Base-by-base conservation (phyloP, 2,329 filamentous ascomycete genomes). In the Botrytis aclada region DNA sequence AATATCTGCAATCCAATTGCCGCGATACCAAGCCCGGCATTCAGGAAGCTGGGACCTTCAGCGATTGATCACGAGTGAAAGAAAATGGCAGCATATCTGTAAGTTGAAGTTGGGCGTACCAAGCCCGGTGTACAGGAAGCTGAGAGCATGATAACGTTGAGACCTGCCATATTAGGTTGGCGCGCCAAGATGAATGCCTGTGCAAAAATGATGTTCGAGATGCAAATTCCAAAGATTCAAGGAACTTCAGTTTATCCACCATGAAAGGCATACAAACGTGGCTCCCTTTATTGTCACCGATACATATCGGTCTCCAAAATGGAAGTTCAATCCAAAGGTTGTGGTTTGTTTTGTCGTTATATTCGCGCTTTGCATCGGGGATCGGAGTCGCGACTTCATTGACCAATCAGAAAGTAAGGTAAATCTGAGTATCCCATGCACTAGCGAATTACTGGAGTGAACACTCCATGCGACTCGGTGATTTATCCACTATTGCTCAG, bases 151-250 rank as follows among this genome's bases (percentile, higher is more conserved):
- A 56, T 67, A 67, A 67, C 45, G 34, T 56, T 56, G 34, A 5
- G 47, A 56, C 47, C 65, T 67, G 34, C 65, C 65, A 32, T 7
- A 56, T 67, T 32, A 8, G 34, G 47, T 56, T 67, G 65, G 65
- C n/a, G 32, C 25, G 64, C 64, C 64, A 67, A 67, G 18, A 29
- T 25, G 4, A 14, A 39, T 29, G 9, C 3, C n/a, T n/a, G 10
- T 22, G 22, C 12, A 47, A 32, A 34, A 66, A 20, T 20, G 45
- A 66, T 39, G 45, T 25, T 4, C 7, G 8, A 37, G 32, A 22
- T 47, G 25, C 43, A 25, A 66, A n/a, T 37, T 37, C 10, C 43
- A 34, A 34, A 20, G n/a, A 14, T 16, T 20, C 39, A 47, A 25
- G n/a, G 25, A 47, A 45, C 4, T 12, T 45, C 20, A 32, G 12